These are phyloP conservation scores for Beauveria asiatica DNA, from an alignment of 2,329 filamentous ascomycete species.

Conservation along the genomic window DNA sequence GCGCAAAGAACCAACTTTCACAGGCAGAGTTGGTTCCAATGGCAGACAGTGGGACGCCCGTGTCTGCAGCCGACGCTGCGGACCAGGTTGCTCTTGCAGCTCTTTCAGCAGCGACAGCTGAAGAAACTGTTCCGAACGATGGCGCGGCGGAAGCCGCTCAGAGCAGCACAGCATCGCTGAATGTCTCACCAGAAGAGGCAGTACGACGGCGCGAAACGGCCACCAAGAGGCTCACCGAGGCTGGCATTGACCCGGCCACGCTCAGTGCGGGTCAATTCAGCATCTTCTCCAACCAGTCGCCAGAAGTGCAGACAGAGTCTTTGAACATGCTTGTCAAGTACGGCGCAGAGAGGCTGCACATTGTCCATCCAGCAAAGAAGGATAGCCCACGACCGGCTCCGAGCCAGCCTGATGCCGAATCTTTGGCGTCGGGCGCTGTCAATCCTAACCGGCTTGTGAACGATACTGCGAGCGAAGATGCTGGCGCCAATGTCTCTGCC, in stretches of 20 bases:
- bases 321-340: conserved; percentile 48
- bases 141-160: not conserved
- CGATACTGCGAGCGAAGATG: not conserved
- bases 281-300: conserved; percentile 53
- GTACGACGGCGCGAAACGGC: conserved; percentile 42
- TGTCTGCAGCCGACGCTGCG: not conserved
- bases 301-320: conserved; percentile 45
- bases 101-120: not conserved
- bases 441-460: not conserved
- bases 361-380: conserved; percentile 43
- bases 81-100: conserved; percentile 9
- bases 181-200: conserved; percentile 36
- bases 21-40: conserved; percentile 7
- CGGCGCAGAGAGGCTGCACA: conserved; percentile 47
- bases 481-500: not conserved
- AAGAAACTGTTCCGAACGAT: not conserved
- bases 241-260: conserved; percentile 42
- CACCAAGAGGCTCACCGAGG: conserved; percentile 35
- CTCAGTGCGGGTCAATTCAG: conserved; percentile 47
- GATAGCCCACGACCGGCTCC: conserved; percentile 14
- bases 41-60: not conserved
- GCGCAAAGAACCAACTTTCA: conserved; percentile 7
- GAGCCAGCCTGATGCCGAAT: not conserved
- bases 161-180: conserved; percentile 18
- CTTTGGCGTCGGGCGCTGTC: not conserved